Conservation (phyloP, 352 stramenopile species). For the Achlya hypogyna region DNA sequence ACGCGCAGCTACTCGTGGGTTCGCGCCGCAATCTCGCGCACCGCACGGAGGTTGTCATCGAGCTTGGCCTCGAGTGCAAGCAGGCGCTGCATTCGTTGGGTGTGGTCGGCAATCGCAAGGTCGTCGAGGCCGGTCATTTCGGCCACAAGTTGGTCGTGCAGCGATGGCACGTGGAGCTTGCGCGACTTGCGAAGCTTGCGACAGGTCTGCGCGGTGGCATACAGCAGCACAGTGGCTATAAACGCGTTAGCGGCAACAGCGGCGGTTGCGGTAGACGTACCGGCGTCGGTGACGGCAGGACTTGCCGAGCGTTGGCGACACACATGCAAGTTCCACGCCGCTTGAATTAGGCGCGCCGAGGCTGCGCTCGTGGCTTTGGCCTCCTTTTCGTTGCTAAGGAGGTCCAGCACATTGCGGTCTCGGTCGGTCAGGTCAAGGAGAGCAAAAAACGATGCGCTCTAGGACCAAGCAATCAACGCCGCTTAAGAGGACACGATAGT, state of each 20-base stretch:
- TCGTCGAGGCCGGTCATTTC: not conserved
- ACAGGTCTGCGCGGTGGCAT: not conserved
- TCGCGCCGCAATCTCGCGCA: no score
- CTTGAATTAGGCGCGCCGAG: slow-evolving; percentile 55
- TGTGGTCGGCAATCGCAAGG: not conserved
- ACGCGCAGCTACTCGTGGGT: not conserved
- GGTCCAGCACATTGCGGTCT: slow-evolving; percentile 49
- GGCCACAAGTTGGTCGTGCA: not conserved
- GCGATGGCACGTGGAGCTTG: slow-evolving; percentile 3
- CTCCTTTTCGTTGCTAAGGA: slow-evolving; percentile 39
- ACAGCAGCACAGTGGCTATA: slow-evolving; percentile 18
- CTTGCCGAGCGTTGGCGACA: not conserved
- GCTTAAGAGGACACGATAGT: not conserved
- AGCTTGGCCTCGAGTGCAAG: slow-evolving; percentile 2
- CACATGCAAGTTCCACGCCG: slow-evolving; percentile 34
- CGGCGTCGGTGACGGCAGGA: not conserved
- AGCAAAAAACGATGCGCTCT: slow-evolving; percentile 61
- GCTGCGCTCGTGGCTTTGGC: slow-evolving; percentile 31
- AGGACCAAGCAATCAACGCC: not conserved
- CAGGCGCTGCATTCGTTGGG: not conserved
- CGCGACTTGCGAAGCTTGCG: slow-evolving; percentile 17
- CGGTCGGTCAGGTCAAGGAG: slow-evolving; percentile 44
- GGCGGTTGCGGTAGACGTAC: not conserved
- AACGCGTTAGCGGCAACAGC: not conserved
- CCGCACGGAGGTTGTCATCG: not conserved